These are phyloP conservation scores for Geotrichum histeridarum DNA, from an alignment of 1,139 yeast genomes.

Conservation along the genomic window DNA sequence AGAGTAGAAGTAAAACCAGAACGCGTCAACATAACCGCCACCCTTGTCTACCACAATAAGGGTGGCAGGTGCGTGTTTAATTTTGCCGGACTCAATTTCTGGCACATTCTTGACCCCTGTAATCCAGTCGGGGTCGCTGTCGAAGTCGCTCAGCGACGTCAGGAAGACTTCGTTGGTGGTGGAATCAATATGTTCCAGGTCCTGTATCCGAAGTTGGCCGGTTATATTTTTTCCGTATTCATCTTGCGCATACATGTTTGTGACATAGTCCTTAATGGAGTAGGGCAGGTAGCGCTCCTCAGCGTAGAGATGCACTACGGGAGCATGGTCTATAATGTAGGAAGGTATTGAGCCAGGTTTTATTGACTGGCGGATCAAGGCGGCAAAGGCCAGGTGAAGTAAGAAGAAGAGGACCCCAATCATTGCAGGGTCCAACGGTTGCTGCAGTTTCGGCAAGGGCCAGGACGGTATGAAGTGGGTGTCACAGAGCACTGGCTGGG, in stretches of 20 bases:
- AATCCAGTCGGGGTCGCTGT: slow-evolving; percentile 75
- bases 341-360: slow-evolving; percentile 52
- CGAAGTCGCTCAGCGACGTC: slow-evolving; percentile 68
- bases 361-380: not conserved
- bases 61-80: slow-evolving; percentile 72
- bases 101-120: slow-evolving; percentile 70
- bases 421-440: not conserved
- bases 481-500: no score
- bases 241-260: slow-evolving; percentile 46
- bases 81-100: slow-evolving; percentile 62
- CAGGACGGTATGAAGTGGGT: no score
- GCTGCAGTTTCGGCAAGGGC: no score
- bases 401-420: not conserved
- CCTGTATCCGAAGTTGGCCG: slow-evolving; percentile 27
- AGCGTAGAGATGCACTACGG: slow-evolving; percentile 78
- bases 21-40: slow-evolving; percentile 88
- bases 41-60: slow-evolving; percentile 86
- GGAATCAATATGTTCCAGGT: slow-evolving; percentile 22
- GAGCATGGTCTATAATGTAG: slow-evolving; percentile 69
- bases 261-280: slow-evolving; percentile 65
- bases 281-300: slow-evolving; percentile 87
- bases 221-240: slow-evolving; percentile 27
- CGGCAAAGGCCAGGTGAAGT: not conserved
- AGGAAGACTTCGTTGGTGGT: slow-evolving; percentile 43
- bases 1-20: slow-evolving; percentile 93